Base-by-base conservation (phyloP, 805 yeast genomes). In the Priceomyces carsonii region DNA sequence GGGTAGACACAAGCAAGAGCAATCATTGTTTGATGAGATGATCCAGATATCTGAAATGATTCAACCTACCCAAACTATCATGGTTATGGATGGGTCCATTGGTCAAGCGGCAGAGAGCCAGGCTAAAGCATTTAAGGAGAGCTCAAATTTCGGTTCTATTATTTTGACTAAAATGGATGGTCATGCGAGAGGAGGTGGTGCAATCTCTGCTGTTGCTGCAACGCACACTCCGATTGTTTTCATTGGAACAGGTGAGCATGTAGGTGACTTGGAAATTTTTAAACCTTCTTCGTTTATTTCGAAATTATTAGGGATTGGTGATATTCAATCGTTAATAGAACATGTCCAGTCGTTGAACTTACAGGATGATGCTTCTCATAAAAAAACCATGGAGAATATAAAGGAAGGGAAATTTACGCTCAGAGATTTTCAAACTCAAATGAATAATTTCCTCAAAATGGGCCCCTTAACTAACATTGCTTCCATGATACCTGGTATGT, bases 141-240 rank as follows among this genome's bases (percentile, higher is more conserved):
- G 90, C 20, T 73, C 96, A 4, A 82, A 91, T 55, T 93, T 93
- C 55, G 99, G 99, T 51, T 89, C 97, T 17, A 91, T 91, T 44
- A 84, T 91, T 40, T 73, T 91, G 55, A 91, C 99, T 15, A 91
- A 91, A 61, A 81, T 91, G 95, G 99, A 91, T 63, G 98, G 98
- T 34, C 97, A 93, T 54, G 99, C 98, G 24, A 91, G 85, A 65
- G 99, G 99, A 60, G 99, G 99, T 66, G 99, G 99, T 71, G 99
- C 99, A 19, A 90, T 91, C 36, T 88, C 96, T 25, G 99, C 99
- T 0, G 97, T 91, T 36, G 99, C 99, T 2, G 93, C 96, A 2
- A 91, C 98, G 2, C 75, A 85, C 36, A 93, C 98, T 0, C 99
- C 99, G 6, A 84, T 91, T 48, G 86, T 85, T 6, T 91, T 91